Evolutionary conservation across 345 rosid genomes (phyloP).

Genomic region (Citrus trifoliata): DNA sequence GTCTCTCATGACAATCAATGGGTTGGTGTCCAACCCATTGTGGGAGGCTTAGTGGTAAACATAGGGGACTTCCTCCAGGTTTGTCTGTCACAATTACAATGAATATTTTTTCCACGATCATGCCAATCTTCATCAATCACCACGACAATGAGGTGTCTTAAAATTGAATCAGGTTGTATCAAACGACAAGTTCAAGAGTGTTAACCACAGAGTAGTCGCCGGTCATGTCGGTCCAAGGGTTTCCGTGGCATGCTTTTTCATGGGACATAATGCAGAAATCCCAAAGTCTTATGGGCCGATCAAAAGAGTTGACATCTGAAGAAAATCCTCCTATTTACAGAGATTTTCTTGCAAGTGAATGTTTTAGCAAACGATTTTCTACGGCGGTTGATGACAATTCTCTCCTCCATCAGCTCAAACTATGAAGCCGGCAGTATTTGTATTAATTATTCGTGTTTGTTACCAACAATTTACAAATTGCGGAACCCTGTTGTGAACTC

Average conservation of each 20-base stretch:
- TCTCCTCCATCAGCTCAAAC: constrained; percentile 1
- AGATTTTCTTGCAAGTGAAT: constrained; percentile 18
- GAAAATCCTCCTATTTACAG: constrained; percentile 24
- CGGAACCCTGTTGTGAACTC: no score
- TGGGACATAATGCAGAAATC: not conserved
- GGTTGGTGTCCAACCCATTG: constrained; percentile 13
- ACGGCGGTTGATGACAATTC: not conserved
- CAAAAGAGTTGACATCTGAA: constrained; percentile 32
- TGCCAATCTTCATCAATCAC: not conserved
- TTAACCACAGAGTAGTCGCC: constrained; percentile 44
- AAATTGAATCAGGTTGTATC: constrained; percentile 32
- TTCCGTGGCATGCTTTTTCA: constrained; percentile 37
- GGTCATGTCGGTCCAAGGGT: constrained; percentile 37
- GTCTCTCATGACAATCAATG: constrained; percentile 9
- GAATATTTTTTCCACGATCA: not conserved
- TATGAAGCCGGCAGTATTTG: not conserved
- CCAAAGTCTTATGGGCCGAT: constrained; percentile 23
- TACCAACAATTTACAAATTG: not conserved
- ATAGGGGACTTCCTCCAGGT: constrained; percentile 17
- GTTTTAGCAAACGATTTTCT: not conserved
- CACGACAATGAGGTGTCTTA: not conserved
- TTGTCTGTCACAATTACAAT: not conserved
- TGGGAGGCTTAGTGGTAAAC: constrained; percentile 18
- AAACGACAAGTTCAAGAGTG: constrained; percentile 45
- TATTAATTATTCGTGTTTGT: not conserved